These are phyloP conservation scores for Saccharomyces hybrid DNA, from an alignment of 1,139 yeast genomes.

Conservation along the genomic window DNA sequence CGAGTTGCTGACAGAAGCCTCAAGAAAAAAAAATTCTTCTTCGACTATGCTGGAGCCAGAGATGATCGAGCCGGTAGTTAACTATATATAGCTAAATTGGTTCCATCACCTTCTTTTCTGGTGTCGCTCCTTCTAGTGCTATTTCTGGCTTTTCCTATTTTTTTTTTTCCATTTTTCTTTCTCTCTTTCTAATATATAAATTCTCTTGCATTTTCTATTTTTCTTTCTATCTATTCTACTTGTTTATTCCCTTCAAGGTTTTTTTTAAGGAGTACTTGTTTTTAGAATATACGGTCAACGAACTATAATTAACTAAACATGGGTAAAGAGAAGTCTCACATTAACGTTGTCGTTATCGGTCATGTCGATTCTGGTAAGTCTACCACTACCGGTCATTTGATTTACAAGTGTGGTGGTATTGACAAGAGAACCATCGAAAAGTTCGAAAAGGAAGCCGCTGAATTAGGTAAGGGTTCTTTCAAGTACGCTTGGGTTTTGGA, in stretches of 20 bases:
- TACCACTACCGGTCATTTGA: conserved; percentile 97
- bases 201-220: background rate
- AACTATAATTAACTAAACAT: conserved; percentile 18
- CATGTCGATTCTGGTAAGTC: conserved; percentile 99
- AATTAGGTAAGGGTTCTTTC: conserved; percentile 97
- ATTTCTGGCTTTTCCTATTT: background rate
- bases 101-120: background rate
- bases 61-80: background rate
- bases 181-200: conserved; percentile 1
- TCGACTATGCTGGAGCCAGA: background rate
- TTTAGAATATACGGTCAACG: conserved; percentile 3
- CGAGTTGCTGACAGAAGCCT: background rate
- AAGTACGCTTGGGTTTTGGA: conserved; percentile 97
- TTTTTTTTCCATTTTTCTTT: background rate
- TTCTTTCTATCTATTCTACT: background rate
- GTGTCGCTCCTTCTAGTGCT: background rate
- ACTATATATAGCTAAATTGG: conserved; percentile 1
- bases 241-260: background rate
- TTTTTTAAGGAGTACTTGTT: background rate
- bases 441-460: conserved; percentile 98
- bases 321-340: conserved; percentile 96
- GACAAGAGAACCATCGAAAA: conserved; percentile 98
- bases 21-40: background rate
- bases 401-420: conserved; percentile 88
- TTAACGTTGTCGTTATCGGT: conserved; percentile 99